These are phyloP conservation scores for Trichoderma hamatum DNA, from an alignment of 2,329 filamentous ascomycete genomes.

Conservation along the genomic window DNA sequence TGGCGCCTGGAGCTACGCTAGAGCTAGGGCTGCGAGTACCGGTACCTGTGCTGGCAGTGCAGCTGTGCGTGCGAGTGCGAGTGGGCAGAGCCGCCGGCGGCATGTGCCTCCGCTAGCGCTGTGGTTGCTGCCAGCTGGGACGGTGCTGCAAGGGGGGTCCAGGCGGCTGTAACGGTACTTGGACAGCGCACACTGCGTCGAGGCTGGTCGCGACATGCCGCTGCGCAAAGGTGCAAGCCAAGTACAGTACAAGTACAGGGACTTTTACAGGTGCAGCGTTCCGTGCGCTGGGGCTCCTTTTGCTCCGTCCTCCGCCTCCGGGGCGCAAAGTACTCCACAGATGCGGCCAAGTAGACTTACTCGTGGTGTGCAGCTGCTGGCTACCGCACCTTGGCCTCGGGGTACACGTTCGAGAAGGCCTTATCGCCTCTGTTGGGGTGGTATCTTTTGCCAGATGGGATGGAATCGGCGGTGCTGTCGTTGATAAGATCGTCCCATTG, in stretches of 20 bases:
- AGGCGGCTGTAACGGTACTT: background rate
- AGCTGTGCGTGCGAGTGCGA: background rate
- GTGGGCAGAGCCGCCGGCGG: background rate
- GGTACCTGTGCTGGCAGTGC: background rate
- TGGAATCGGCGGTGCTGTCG: background rate
- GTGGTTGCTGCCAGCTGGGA: background rate
- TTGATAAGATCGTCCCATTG: background rate
- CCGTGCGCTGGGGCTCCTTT: background rate
- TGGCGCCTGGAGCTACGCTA: background rate
- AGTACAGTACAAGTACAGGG: background rate
- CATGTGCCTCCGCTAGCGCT: background rate
- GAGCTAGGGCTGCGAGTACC: slow-evolving; percentile 5
- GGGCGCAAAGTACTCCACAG: slow-evolving; percentile 11
- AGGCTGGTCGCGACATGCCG: background rate
- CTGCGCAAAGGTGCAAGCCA: background rate
- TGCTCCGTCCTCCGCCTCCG: slow-evolving; percentile 10
- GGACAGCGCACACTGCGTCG: too few relatives aligned
- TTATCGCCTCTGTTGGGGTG: slow-evolving; percentile 16
- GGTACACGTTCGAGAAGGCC: background rate
- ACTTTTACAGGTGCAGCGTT: background rate
- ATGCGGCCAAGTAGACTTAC: background rate
- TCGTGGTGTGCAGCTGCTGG: background rate
- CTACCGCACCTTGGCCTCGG: slow-evolving; percentile 1
- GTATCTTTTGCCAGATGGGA: background rate
- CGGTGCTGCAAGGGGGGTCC: background rate